These are phyloP conservation scores for Nymphaea colorata DNA, from an alignment of 164 flowering plant genomes.

Conservation along the genomic window DNA sequence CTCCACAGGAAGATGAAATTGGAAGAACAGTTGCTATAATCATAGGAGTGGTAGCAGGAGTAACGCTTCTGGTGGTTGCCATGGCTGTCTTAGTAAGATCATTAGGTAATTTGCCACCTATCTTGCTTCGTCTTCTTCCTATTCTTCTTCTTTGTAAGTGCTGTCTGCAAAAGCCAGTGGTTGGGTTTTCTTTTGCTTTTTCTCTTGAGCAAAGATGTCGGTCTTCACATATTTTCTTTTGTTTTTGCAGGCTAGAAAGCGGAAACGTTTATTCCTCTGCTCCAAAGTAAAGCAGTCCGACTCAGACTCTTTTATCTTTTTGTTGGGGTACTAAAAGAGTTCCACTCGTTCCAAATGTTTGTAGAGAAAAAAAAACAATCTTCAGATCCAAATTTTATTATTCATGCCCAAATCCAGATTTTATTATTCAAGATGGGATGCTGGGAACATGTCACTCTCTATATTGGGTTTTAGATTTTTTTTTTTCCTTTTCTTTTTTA, in stretches of 20 bases:
- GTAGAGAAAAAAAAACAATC: neutral
- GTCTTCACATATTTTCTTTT: neutral
- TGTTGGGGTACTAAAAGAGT: neutral
- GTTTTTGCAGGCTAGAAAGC: neutral
- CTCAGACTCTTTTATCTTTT: neutral
- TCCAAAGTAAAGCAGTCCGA: neutral
- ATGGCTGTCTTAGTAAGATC: slow-evolving; percentile 56
- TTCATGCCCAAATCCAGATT: too few relatives aligned
- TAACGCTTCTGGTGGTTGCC: slow-evolving; percentile 63
- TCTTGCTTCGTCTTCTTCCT: neutral
- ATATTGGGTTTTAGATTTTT: neutral
- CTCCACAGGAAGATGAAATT: slow-evolving; percentile 45
- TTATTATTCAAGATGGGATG: neutral
- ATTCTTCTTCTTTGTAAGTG: too few relatives aligned
- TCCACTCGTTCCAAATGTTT: neutral
- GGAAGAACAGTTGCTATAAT: slow-evolving; percentile 83
- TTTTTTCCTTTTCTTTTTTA: too few relatives aligned
- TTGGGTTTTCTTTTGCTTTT: neutral
- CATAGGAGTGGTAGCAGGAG: slow-evolving; percentile 59
- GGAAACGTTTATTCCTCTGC: neutral
- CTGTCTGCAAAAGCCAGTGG: neutral
- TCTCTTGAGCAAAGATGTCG: neutral
- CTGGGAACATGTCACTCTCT: neutral
- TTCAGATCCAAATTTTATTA: too few relatives aligned
- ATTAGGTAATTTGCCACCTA: slow-evolving; percentile 12